Conservation (phyloP, 495 filamentous ascomycete species). For the Penicillium waksmanii region DNA sequence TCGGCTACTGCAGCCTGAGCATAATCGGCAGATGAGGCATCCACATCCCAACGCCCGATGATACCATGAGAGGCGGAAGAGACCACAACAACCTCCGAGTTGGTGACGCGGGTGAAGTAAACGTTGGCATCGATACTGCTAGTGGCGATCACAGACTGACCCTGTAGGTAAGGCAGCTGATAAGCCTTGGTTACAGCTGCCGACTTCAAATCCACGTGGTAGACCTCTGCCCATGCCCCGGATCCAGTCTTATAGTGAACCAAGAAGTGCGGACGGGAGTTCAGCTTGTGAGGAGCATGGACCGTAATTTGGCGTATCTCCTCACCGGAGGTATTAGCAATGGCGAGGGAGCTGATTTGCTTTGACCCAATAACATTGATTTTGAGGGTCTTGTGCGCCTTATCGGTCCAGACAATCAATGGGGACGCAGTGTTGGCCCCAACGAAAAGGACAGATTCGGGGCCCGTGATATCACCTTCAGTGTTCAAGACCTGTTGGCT, state of each 20-base stretch:
- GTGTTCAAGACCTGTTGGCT: slow-evolving; percentile 69
- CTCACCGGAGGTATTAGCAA: slow-evolving; percentile 57
- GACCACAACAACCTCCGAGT: slow-evolving; percentile 69
- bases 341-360: slow-evolving; percentile 51
- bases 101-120: slow-evolving; percentile 81
- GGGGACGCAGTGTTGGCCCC: slow-evolving; percentile 83
- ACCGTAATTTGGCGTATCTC: slow-evolving; percentile 68
- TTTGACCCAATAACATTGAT: slow-evolving; percentile 83
- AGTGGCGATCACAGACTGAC: slow-evolving; percentile 74
- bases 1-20: slow-evolving; percentile 77
- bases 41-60: slow-evolving; percentile 70
- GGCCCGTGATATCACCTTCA: slow-evolving; percentile 69
- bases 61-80: slow-evolving; percentile 79
- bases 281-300: slow-evolving; percentile 71
- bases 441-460: slow-evolving; percentile 74
- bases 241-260: slow-evolving; percentile 76
- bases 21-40: slow-evolving; percentile 39
- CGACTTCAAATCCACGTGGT: slow-evolving; percentile 74
- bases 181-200: slow-evolving; percentile 71
- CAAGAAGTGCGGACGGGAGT: slow-evolving; percentile 77
- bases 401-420: slow-evolving; percentile 82
- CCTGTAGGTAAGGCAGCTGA: slow-evolving; percentile 67
- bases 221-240: slow-evolving; percentile 83
- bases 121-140: slow-evolving; percentile 79
- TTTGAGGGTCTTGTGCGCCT: slow-evolving; percentile 65